phyloP scores from a whole-genome alignment of 768 basidiomycete genomes.

The Mycena crocata region DNA sequence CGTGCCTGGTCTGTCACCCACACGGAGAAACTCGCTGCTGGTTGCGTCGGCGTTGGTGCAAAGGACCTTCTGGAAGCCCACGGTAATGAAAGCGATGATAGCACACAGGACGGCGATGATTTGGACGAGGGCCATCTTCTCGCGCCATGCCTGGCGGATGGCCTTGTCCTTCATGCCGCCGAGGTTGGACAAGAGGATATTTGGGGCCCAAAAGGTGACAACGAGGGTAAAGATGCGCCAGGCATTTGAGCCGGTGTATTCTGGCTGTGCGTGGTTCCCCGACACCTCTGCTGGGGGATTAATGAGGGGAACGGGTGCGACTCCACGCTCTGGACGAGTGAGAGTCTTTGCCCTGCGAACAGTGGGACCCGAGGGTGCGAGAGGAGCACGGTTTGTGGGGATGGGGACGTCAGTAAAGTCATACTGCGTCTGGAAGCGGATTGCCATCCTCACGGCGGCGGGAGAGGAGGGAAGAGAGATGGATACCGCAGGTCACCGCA shows the following conservation, averaged over 20 bases:
- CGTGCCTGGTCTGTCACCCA: constrained; percentile 69
- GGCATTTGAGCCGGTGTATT: constrained; percentile 61
- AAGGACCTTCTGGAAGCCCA: constrained; percentile 92
- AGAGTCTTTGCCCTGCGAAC: constrained; percentile 94
- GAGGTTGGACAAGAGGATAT: constrained; percentile 74
- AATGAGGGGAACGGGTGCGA: constrained; percentile 94
- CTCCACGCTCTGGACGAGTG: constrained; percentile 93
- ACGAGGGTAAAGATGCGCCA: constrained; percentile 88
- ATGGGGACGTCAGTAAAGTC: constrained; percentile 74
- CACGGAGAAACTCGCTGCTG: constrained; percentile 59
- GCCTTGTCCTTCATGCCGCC: constrained; percentile 86
- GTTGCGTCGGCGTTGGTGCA: constrained; percentile 73
- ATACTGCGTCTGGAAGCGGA: constrained; percentile 66
- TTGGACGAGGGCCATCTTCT: constrained; percentile 94
- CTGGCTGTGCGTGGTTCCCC: constrained; percentile 49
- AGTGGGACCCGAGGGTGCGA: constrained; percentile 63
- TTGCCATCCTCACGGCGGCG: constrained; percentile 56
- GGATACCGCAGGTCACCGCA: background rate
- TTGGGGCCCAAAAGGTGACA: constrained; percentile 93
- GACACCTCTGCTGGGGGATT: constrained; percentile 71
- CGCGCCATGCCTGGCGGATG: constrained; percentile 93
- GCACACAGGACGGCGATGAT: constrained; percentile 85
- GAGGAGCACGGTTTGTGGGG: constrained; percentile 67
- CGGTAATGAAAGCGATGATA: constrained; percentile 89
- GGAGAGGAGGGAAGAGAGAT: background rate